phyloP scores from a whole-genome alignment of 2,329 filamentous ascomycete genomes.

The Helotiales sp. region DNA sequence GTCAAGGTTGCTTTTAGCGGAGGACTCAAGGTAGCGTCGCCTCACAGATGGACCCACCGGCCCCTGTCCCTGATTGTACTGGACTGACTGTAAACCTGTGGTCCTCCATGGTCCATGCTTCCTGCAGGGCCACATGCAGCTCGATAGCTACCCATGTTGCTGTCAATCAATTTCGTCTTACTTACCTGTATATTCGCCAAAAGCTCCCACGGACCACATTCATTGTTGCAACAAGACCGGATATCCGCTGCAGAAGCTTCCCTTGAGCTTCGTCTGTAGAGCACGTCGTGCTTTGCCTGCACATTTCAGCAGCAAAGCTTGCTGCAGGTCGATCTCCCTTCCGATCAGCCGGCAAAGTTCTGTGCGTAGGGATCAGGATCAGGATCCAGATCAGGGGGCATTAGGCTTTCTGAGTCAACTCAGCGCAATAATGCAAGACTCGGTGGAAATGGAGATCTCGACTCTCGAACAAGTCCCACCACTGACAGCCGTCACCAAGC shows the following conservation, averaged over 20 bases:
- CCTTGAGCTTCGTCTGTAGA: constrained; percentile 20
- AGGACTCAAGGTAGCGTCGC: constrained; percentile 7
- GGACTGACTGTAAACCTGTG: constrained; percentile 3
- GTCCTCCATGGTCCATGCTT: constrained; percentile 32
- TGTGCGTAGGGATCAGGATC: neutral
- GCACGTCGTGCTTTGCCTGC: neutral
- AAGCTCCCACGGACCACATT: constrained; percentile 25
- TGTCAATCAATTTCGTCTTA: constrained; percentile 27
- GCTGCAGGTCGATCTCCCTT: constrained; percentile 20
- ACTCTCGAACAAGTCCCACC: constrained; percentile 1
- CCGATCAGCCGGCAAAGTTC: constrained; percentile 13
- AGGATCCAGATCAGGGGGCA: neutral
- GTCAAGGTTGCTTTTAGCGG: constrained; percentile 1
- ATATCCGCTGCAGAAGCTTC: constrained; percentile 26
- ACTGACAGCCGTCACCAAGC: constrained; percentile 15
- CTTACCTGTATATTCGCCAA: constrained; percentile 31
- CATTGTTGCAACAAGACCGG: neutral
- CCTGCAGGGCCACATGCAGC: constrained; percentile 34
- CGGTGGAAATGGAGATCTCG: constrained; percentile 8
- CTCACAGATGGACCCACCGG: constrained; percentile 7
- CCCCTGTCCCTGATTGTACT: constrained; percentile 11
- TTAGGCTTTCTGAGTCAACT: constrained; percentile 10
- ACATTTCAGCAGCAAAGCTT: neutral
- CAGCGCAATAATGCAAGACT: constrained; percentile 8
- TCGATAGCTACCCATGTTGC: constrained; percentile 34